Base-by-base conservation (phyloP, 2,329 filamentous ascomycete species). In the Ilyonectria sp. region DNA sequence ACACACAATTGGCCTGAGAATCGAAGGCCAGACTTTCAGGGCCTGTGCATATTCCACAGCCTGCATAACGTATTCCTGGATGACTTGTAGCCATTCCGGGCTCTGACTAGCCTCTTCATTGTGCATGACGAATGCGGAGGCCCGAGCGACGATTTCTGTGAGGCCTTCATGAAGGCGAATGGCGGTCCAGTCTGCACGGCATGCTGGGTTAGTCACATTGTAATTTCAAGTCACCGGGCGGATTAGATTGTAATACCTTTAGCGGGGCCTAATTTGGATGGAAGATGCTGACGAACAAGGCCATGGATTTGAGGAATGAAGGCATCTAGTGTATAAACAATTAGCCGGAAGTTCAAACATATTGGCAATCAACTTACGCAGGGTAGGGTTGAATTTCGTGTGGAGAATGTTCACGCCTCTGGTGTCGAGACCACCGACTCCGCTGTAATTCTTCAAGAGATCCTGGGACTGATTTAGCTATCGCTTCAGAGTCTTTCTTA, bases 81-180 rank as follows among this genome's bases (percentile, higher is more conserved):
- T 60, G 33, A 60, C 19, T 26, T 60, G 31, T 6, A 60, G 33
- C 58, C 58, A 60, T 13, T 29, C 35, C 7, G 49, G 47, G 11
- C 52, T 60, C 15, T 53, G 40, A 35, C 58, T 60, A 19, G 58
- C 33, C 19, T 40, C 46, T 15, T 60, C 58, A 10, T 46, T 44
- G 23, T 52, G 58, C 58, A 60, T 60, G 6, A 60, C 58, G 19
- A 29, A 60, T 43, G 58, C 58, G 3, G 58, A 60, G 17, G 58
- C 58, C 31, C 47, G 9, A 4, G 31, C n/a, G 11, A 60, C 47
- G 6, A 49, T 53, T 29, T 33, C 31, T n/a, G 49, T 26, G 23
- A 60, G 35, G 5, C 23, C 23, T 2, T 50, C 7, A 21, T 60
- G 58, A 8, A 60, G 17, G 7, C 29, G 31, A 2, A 44, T 17